Percentiles rank a stretch among this genome's conserved stretches.
phyloP scores from a whole-genome alignment of 768 basidiomycete genomes.

The Suillus subaureus region DNA sequence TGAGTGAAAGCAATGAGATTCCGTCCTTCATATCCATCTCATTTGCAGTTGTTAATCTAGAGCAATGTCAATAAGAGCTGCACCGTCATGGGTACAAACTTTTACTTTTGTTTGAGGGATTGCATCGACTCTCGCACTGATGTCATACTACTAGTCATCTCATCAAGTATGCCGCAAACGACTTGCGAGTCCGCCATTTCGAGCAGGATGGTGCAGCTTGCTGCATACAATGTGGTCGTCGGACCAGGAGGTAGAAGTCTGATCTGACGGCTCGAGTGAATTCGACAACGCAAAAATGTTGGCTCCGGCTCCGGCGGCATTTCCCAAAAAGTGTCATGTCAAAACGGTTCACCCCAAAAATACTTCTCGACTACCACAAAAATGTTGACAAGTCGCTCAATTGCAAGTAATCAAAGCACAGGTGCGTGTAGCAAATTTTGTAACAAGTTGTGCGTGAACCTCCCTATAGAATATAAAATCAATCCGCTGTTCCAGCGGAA shows the following conservation, averaged over 20 bases:
- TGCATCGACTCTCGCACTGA: constrained; percentile 61
- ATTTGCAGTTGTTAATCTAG: constrained; percentile 32
- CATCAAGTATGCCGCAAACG: constrained; percentile 40
- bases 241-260: background rate
- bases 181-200: constrained; percentile 24
- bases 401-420: no score
- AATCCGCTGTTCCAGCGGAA: no score
- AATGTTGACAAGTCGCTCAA: no score
- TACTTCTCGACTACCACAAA: no score
- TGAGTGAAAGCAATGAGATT: constrained; percentile 88
- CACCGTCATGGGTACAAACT: constrained; percentile 5
- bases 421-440: no score
- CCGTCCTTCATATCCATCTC: constrained; percentile 67
- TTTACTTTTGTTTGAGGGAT: constrained; percentile 57
- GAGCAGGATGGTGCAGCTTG: background rate
- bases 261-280: background rate
- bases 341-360: no score
- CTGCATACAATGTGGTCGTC: background rate
- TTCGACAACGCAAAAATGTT: no score
- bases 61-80: constrained; percentile 18
- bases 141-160: constrained; percentile 64
- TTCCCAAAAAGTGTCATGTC: no score
- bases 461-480: no score
- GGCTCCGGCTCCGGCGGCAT: no score
- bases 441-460: no score